Base-by-base conservation (phyloP, 345 rosid species). In the Gossypium mustelinum region DNA sequence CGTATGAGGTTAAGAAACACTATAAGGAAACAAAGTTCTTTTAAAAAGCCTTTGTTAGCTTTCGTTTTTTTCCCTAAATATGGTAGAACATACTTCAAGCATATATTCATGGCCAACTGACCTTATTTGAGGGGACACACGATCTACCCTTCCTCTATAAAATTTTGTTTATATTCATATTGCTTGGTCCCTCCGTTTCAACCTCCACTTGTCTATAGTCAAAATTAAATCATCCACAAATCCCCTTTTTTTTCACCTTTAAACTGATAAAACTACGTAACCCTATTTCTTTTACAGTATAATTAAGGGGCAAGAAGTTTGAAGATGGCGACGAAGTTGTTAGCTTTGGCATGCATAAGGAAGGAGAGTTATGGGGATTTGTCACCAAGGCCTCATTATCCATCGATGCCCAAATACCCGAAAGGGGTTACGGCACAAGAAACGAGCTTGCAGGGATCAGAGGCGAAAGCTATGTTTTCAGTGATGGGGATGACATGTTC, bases 401-500 rank as follows among this genome's bases (percentile, higher is more conserved):
- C 94, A 0, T 82, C 94, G 7, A 84, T 89, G 87, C 90, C 93
- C 4, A 94, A 84, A 75, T 88, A 85, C 75, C 89, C 94, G 0
- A 86, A 47, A 75, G 94, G 89, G 1, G 83, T 82, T 11, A 80
- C 86, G 58, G 80, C 29, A 20, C 75, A 48, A n/a, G 81, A 76
- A 58, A 69, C 84, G 47, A 62, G 73, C n/a, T 76, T 56, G 13
- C 79, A 63, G 61, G 79, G 78, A 3, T 79, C 90, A 4, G 85
- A 83, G 76, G 77, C 84, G 44, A 87, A 79, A 74, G 96, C 89
- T 18, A 76, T 87, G 57, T 89, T 90, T 29, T 81, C 86, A 3
- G 98, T 94, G 3, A n/a, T 66, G 3, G 98, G 98, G 67, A 89
- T 94, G 98, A 87, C 92, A 0, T 90, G 94, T 76, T 85, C 98